A percentile compares a stretch with the other conserved stretches of the same genome.
Conservation (phyloP, 176 grass and related monocot genomes). For the Ampelocalamus luodianensis region DNA sequence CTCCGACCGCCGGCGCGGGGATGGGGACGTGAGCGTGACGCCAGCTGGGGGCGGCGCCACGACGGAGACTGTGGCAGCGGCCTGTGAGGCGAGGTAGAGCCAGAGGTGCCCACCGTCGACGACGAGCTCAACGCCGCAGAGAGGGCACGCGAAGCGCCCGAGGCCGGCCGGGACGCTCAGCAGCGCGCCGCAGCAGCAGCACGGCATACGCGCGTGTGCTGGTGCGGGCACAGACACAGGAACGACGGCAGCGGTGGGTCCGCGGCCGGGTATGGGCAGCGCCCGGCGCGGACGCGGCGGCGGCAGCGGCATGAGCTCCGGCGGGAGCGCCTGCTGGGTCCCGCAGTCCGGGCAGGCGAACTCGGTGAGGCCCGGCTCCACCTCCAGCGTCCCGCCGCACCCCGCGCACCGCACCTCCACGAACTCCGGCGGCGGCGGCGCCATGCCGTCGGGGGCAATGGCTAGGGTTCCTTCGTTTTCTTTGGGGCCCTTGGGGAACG, state of each 20-base stretch:
- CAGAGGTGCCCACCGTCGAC: background rate
- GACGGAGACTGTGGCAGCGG: conserved; percentile 20
- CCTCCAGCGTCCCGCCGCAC: conserved; percentile 55
- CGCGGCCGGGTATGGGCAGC: conserved; percentile 43
- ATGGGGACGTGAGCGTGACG: conserved; percentile 23
- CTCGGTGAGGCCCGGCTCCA: conserved; percentile 55
- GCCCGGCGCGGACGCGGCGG: conserved; percentile 40
- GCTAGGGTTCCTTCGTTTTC: conserved; percentile 33
- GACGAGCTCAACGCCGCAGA: conserved; percentile 24
- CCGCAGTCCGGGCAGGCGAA: conserved; percentile 65
- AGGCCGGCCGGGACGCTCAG: conserved; percentile 15
- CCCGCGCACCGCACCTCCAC: conserved; percentile 53
- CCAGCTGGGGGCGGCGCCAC: conserved; percentile 19
- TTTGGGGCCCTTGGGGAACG: conserved; percentile 6
- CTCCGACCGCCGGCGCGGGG: background rate
- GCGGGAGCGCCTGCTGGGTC: conserved; percentile 57
- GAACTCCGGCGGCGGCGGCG: conserved; percentile 36
- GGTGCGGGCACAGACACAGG: background rate
- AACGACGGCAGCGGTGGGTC: background rate
- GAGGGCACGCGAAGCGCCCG: conserved; percentile 12
- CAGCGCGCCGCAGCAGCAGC: conserved; percentile 40
- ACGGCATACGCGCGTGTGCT: conserved; percentile 30
- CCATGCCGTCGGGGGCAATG: conserved; percentile 12
- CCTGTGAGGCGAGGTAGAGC: background rate
- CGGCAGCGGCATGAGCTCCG: conserved; percentile 62